These are phyloP conservation scores for Jimgerdemannia flammicorona DNA, from an alignment of 192 early-diverging fungal genomes.

Conservation along the genomic window DNA sequence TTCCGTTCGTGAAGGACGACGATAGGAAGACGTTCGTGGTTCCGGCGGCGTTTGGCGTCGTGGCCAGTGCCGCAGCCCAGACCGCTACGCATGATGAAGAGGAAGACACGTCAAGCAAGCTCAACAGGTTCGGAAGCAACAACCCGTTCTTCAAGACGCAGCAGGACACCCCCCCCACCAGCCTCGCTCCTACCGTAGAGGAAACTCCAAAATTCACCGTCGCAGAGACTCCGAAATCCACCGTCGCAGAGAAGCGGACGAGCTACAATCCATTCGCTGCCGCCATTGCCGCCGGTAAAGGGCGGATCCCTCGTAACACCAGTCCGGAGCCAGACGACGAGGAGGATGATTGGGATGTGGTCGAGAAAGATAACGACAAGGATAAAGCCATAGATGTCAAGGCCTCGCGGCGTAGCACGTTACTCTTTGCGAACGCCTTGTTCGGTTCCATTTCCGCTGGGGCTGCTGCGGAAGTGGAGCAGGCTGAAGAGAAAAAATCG, in stretches of 20 bases:
- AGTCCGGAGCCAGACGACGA: background rate
- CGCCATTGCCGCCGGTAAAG: slow-evolving; percentile 9
- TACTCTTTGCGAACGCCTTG: too few relatives aligned
- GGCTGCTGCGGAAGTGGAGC: too few relatives aligned
- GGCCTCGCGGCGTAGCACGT: too few relatives aligned
- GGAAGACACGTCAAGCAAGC: slow-evolving; percentile 11
- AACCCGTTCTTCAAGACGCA: slow-evolving; percentile 22
- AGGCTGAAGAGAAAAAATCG: too few relatives aligned
- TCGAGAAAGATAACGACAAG: too few relatives aligned
- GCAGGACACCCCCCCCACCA: slow-evolving; percentile 8
- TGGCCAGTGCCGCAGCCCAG: slow-evolving; percentile 29
- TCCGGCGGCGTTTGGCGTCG: slow-evolving; percentile 19
- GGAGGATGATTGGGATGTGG: slow-evolving; percentile 4
- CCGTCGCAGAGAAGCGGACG: slow-evolving; percentile 19
- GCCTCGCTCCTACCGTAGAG: slow-evolving; percentile 14
- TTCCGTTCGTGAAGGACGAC: slow-evolving; percentile 32
- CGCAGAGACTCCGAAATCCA: background rate
- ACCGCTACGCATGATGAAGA: slow-evolving; percentile 16
- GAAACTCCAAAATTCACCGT: too few relatives aligned
- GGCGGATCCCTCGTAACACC: background rate
- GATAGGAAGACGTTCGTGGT: slow-evolving; percentile 7
- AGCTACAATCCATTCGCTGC: slow-evolving; percentile 41
- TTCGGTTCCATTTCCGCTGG: too few relatives aligned
- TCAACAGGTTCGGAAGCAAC: slow-evolving; percentile 6
- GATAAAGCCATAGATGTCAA: too few relatives aligned